Evolutionary conservation across 2,329 filamentous ascomycete species (phyloP).

Genomic region (Aspergillus ibericus): DNA sequence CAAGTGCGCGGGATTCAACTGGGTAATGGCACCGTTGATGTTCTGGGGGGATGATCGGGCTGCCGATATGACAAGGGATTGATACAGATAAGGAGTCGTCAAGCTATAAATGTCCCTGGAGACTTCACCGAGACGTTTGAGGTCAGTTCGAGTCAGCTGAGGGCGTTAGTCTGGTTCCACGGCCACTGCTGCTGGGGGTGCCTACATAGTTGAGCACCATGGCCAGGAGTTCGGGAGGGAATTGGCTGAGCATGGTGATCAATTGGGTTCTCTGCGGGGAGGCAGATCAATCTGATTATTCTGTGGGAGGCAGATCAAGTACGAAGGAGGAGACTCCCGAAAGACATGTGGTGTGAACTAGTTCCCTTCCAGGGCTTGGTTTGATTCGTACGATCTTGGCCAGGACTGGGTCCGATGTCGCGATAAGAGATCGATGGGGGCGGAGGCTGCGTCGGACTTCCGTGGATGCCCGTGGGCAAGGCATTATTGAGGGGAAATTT

Average conservation of each 20-base stretch:
- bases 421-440: neutral
- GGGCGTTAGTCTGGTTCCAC: neutral
- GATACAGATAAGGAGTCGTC: neutral
- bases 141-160: neutral
- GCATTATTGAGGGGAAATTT: no score
- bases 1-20: neutral
- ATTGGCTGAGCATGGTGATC: neutral
- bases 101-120: neutral
- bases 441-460: neutral
- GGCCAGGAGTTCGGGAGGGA: neutral
- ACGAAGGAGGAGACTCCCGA: neutral
- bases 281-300: neutral
- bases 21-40: neutral
- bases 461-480: no score
- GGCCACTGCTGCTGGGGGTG: neutral
- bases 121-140: neutral
- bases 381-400: neutral
- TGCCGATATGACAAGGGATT: neutral
- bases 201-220: neutral
- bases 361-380: neutral
- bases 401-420: neutral
- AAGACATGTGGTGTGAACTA: neutral
- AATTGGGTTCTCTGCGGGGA: neutral
- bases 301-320: neutral
- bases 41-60: neutral